A percentile compares a stretch with the other conserved stretches of the same genome.
These are phyloP conservation scores for Fonsecaea monophora DNA, from an alignment of 2,329 filamentous ascomycete genomes.

Conservation along the genomic window DNA sequence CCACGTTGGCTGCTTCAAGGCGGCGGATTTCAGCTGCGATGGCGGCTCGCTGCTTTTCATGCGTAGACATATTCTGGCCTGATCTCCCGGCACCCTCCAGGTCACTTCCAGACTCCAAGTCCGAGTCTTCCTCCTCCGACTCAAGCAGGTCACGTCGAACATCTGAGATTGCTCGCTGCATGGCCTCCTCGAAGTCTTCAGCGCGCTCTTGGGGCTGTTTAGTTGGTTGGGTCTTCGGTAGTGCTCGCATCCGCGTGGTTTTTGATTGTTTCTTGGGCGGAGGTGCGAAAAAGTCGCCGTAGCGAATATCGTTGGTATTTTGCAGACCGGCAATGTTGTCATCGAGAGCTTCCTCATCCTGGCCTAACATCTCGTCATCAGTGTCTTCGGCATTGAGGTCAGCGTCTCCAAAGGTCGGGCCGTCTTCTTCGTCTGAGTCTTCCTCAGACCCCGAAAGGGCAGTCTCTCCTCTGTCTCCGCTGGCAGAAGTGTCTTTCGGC, in stretches of 20 bases:
- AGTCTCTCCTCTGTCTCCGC: conserved; percentile 34
- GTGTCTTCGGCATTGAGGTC: conserved; percentile 73
- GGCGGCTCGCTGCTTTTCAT: conserved; percentile 85
- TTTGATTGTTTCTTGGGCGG: conserved; percentile 74
- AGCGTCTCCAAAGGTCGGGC: conserved; percentile 83
- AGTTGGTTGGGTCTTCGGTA: conserved; percentile 61
- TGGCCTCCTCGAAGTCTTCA: conserved; percentile 66
- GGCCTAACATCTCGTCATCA: conserved; percentile 65
- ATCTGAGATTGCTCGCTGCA: conserved; percentile 83
- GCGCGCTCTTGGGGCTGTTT: conserved; percentile 49
- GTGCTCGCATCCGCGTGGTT: conserved; percentile 60
- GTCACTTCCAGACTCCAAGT: conserved; percentile 59
- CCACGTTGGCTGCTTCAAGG: conserved; percentile 85
- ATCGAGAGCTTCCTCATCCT: conserved; percentile 59
- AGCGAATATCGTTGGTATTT: conserved; percentile 89
- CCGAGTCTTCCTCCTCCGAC: conserved; percentile 68
- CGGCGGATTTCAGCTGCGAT: conserved; percentile 88
- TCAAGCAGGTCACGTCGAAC: conserved; percentile 92
- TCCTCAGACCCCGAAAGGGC: conserved; percentile 51
- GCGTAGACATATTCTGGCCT: conserved; percentile 64
- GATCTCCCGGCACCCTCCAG: conserved; percentile 28
- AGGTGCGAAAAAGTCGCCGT: conserved; percentile 91
- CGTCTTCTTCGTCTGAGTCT: conserved; percentile 73
- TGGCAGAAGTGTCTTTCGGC: conserved; percentile 39
- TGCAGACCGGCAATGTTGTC: conserved; percentile 63